phyloP scores from a whole-genome alignment of 225 moss, liverwort and hornwort genomes.

The Anthoceros angustus region DNA sequence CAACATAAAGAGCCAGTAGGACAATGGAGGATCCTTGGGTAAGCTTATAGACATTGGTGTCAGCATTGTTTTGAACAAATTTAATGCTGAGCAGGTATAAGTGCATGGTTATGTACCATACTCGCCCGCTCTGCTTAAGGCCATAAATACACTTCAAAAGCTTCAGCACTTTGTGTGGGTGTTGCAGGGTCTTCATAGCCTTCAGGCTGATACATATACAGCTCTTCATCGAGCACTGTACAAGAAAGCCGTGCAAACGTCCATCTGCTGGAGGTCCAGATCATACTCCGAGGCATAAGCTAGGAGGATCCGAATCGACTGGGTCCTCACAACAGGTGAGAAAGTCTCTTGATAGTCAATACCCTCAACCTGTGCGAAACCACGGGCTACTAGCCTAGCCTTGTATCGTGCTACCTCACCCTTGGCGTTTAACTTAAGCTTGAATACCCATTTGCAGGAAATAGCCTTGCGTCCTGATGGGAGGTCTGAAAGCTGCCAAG shows the following conservation, averaged over 20 bases:
- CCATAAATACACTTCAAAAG: not conserved
- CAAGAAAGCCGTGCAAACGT: slow-evolving; percentile 3
- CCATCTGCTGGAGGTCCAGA: slow-evolving; percentile 3
- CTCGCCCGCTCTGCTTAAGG: not conserved
- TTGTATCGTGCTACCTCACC: not conserved
- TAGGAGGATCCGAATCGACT: not conserved
- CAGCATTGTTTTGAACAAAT: not conserved
- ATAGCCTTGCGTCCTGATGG: not conserved
- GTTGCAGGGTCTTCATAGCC: not conserved
- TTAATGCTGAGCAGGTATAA: not conserved
- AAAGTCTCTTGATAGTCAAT: too few species aligned
- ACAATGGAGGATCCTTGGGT: not conserved
- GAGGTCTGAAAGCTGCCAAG: not conserved
- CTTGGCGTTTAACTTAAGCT: not conserved
- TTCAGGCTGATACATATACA: not conserved
- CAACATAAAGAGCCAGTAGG: too few species aligned
- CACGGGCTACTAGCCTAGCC: too few species aligned
- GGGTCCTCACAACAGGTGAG: not conserved
- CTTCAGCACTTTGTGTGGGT: not conserved
- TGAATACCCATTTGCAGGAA: slow-evolving; percentile 6
- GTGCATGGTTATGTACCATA: not conserved
- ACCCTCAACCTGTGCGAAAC: too few species aligned
- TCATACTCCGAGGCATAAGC: not conserved
- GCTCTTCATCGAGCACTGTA: slow-evolving; percentile 1
- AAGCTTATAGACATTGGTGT: slow-evolving; percentile 2